These are phyloP conservation scores for Jaapia argillacea DNA, from an alignment of 768 basidiomycete species.

Conservation along the genomic window DNA sequence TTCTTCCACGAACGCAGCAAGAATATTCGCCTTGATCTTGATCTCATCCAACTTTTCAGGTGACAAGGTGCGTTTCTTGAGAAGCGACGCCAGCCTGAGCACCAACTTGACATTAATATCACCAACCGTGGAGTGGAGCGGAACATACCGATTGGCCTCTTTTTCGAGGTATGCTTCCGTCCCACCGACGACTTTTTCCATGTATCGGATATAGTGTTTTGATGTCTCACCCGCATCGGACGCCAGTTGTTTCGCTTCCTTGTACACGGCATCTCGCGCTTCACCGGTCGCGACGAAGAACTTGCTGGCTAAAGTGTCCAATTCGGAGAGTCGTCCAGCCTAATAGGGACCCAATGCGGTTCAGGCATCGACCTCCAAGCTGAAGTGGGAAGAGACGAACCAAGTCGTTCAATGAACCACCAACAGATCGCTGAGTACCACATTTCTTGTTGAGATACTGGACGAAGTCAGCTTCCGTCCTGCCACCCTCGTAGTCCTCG, in stretches of 20 bases:
- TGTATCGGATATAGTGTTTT: slow-evolving; percentile 79
- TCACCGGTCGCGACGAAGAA: slow-evolving; percentile 57
- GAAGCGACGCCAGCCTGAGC: slow-evolving; percentile 60
- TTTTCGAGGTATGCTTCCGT: slow-evolving; percentile 74
- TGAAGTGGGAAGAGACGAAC: too few species aligned
- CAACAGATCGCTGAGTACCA: slow-evolving; percentile 73
- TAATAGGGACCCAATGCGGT: slow-evolving; percentile 16
- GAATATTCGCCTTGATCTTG: slow-evolving; percentile 84
- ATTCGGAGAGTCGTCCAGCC: slow-evolving; percentile 74
- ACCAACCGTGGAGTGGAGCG: neutral
- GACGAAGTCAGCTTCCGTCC: slow-evolving; percentile 70
- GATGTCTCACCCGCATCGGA: slow-evolving; percentile 39
- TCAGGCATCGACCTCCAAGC: too few species aligned
- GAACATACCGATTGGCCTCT: slow-evolving; percentile 68
- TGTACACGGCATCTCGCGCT: slow-evolving; percentile 49
- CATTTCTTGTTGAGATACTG: slow-evolving; percentile 78
- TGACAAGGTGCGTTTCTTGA: slow-evolving; percentile 69
- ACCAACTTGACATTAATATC: slow-evolving; percentile 9
- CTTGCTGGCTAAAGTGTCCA: slow-evolving; percentile 69
- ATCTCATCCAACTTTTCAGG: slow-evolving; percentile 85
- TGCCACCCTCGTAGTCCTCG: slow-evolving; percentile 57
- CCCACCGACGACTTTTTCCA: slow-evolving; percentile 75
- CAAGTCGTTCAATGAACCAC: slow-evolving; percentile 69
- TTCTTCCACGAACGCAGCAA: slow-evolving; percentile 43
- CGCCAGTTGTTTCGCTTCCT: slow-evolving; percentile 52